Percentiles rank a stretch among this genome's conserved stretches.
These are phyloP conservation scores for Sophora flavescens DNA, from an alignment of 306 rosid genomes.

Conservation along the genomic window DNA sequence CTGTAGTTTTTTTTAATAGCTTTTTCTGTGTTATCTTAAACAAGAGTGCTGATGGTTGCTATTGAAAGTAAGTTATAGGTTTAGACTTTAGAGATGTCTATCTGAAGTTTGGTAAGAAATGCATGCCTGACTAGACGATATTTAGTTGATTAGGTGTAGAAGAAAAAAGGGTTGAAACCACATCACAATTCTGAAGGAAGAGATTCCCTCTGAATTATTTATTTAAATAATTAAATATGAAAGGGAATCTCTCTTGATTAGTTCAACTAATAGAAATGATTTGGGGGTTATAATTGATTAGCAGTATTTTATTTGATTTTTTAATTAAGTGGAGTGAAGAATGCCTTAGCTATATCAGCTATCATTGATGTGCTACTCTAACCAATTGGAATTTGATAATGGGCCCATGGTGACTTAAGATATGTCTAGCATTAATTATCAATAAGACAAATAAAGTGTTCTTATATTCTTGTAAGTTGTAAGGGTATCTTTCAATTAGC, in stretches of 20 bases:
- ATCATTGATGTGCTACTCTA: slow-evolving; percentile 42
- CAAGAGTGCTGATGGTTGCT: slow-evolving; percentile 38
- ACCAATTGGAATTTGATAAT: slow-evolving; percentile 41
- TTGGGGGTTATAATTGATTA: slow-evolving; percentile 28
- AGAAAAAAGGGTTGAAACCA: background rate
- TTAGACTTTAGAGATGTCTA: background rate
- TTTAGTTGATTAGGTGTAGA: slow-evolving; percentile 36
- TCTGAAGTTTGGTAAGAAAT: background rate
- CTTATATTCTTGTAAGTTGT: background rate
- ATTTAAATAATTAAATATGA: slow-evolving; percentile 33
- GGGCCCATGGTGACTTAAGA: slow-evolving; percentile 43
- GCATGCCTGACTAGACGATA: background rate
- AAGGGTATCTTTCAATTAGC: slow-evolving; percentile 8
- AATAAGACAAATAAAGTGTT: slow-evolving; percentile 32
- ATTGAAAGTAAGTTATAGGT: slow-evolving; percentile 34
- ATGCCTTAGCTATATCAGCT: slow-evolving; percentile 24
- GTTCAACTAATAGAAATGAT: slow-evolving; percentile 46
- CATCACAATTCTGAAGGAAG: slow-evolving; percentile 29
- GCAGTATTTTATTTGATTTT: slow-evolving; percentile 29
- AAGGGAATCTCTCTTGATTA: slow-evolving; percentile 41
- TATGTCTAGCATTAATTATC: slow-evolving; percentile 34
- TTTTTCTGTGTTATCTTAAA: slow-evolving; percentile 26
- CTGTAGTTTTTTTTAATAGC: background rate
- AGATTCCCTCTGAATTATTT: slow-evolving; percentile 44
- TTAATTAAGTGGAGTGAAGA: slow-evolving; percentile 28